Conservation (phyloP, 345 rosid species). For the Mangifera indica region DNA sequence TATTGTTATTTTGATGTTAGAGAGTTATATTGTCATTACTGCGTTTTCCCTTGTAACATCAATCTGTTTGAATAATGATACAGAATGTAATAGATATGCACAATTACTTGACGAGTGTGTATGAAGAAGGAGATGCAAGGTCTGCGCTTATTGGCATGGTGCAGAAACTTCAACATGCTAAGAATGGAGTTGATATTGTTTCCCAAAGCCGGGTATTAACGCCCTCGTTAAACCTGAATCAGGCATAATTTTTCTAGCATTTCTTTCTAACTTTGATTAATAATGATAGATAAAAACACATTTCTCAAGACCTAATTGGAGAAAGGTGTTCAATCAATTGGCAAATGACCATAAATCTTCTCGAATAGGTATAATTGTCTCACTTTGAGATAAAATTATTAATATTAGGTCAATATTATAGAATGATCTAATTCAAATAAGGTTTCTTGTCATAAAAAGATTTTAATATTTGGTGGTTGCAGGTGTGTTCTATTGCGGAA, state of each 20-base stretch:
- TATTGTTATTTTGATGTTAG: too few relatives aligned
- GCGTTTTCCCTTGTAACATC: neutral
- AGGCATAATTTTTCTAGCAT: neutral
- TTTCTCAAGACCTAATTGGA: conserved; percentile 96
- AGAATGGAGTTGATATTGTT: conserved; percentile 87
- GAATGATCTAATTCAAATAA: too few relatives aligned
- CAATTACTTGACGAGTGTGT: conserved; percentile 91
- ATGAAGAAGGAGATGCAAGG: conserved; percentile 97
- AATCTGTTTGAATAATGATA: neutral
- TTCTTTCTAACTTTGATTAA: conserved; percentile 5
- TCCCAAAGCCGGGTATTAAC: conserved; percentile 80
- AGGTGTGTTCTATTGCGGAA: conserved; percentile 98
- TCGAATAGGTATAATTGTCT: conserved; percentile 52
- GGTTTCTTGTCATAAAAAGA: too few relatives aligned
- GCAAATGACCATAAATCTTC: conserved; percentile 56
- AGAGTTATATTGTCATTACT: neutral
- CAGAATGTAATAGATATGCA: conserved; percentile 97
- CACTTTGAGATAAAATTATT: conserved; percentile 21
- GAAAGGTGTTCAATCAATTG: conserved; percentile 72
- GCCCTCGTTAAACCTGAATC: neutral
- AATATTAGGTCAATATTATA: too few relatives aligned
- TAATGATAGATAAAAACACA: conserved; percentile 78
- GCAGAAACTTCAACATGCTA: conserved; percentile 89
- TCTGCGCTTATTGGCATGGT: conserved; percentile 94
- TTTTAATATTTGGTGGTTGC: conserved; percentile 25